Conservation (phyloP, 257 asterid species). For the Leptodermis oblonga region DNA sequence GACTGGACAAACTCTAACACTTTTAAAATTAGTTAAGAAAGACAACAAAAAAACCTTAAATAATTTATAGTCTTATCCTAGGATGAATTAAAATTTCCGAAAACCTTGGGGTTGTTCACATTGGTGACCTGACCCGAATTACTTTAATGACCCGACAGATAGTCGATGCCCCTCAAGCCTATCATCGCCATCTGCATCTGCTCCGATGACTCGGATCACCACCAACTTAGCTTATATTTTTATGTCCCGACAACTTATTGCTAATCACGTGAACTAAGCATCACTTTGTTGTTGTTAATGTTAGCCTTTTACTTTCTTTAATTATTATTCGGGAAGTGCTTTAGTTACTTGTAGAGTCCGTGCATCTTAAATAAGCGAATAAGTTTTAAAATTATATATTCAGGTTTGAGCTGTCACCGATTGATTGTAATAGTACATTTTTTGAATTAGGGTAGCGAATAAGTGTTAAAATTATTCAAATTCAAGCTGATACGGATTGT, state of each 20-base stretch:
- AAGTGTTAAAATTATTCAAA: too few relatives aligned
- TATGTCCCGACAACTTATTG: constrained; percentile 6
- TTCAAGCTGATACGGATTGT: too few relatives aligned
- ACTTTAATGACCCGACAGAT: background rate
- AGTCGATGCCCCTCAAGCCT: background rate
- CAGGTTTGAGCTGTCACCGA: too few relatives aligned
- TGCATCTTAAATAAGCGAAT: too few relatives aligned
- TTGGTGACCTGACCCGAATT: background rate
- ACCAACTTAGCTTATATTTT: background rate
- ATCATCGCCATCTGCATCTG: background rate
- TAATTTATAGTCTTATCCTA: too few relatives aligned
- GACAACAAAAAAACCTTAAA: background rate
- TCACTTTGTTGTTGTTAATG: background rate
- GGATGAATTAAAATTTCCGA: background rate
- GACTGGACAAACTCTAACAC: too few relatives aligned
- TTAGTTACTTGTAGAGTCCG: too few relatives aligned
- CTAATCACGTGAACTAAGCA: constrained; percentile 19
- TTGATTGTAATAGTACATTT: too few relatives aligned
- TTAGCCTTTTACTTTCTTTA: background rate
- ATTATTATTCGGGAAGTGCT: background rate
- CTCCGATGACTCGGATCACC: background rate
- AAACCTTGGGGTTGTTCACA: constrained; percentile 8
- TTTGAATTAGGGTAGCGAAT: too few relatives aligned
- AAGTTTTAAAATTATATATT: too few relatives aligned
- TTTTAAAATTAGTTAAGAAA: background rate